Evolutionary conservation across 2,329 filamentous ascomycete genomes (phyloP).

Genomic region (Exophiala calicioides): DNA sequence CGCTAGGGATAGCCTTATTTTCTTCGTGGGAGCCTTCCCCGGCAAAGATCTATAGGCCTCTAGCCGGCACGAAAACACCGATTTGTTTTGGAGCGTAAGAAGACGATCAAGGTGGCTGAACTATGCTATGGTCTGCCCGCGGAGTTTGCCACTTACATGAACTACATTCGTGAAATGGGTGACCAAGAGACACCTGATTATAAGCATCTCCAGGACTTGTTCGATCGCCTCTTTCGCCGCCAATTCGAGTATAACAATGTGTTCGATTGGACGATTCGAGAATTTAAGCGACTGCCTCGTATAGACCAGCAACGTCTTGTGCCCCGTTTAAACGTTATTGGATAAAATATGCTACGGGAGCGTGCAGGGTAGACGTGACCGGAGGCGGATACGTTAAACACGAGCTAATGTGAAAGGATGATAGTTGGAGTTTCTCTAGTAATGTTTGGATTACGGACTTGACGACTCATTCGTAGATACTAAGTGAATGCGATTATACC

Average conservation of each 20-base stretch:
- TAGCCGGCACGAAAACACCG: constrained; percentile 13
- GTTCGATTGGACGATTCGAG: no score
- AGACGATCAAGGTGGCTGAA: constrained; percentile 26
- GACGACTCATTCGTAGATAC: no score
- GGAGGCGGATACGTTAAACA: background rate
- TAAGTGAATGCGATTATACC: no score
- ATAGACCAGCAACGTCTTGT: constrained; percentile 5
- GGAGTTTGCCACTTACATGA: constrained; percentile 30
- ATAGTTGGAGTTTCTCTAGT: no score
- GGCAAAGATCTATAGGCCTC: constrained; percentile 69
- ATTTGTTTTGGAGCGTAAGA: constrained; percentile 30
- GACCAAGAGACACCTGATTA: constrained; percentile 28
- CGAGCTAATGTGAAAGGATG: no score
- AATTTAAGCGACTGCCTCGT: constrained; percentile 16
- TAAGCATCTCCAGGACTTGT: constrained; percentile 25
- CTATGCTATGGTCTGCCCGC: constrained; percentile 29
- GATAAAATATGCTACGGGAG: background rate
- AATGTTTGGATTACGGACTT: no score
- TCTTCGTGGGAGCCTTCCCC: constrained; percentile 64
- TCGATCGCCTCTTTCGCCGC: constrained; percentile 26
- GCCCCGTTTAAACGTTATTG: constrained; percentile 1
- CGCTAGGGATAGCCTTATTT: no score
- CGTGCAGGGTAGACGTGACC: constrained; percentile 1
- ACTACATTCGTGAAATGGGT: constrained; percentile 21
- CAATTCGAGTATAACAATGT: constrained; percentile 31